Evolutionary conservation across 2,329 filamentous ascomycete species (phyloP).

Genomic region (Trichoderma sp.): DNA sequence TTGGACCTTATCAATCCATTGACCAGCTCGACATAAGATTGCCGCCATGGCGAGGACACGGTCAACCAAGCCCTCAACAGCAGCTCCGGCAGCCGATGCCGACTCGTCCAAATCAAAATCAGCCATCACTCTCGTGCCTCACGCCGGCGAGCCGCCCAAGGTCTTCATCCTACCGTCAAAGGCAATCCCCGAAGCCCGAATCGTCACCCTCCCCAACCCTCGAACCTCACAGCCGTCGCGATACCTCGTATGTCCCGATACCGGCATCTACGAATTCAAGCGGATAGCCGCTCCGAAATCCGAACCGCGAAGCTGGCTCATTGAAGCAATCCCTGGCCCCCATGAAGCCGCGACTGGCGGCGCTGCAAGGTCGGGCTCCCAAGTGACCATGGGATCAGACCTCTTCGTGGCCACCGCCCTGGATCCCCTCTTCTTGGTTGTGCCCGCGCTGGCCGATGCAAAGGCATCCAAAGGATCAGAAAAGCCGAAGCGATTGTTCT

Average conservation of each 20-base stretch:
- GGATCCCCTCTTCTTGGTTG: conserved; percentile 80
- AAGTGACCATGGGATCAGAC: conserved; percentile 66
- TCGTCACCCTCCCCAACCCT: conserved; percentile 63
- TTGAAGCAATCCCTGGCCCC: conserved; percentile 43
- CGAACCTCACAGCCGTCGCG: conserved; percentile 57
- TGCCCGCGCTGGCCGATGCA: conserved; percentile 66
- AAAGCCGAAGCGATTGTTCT: conserved; percentile 62
- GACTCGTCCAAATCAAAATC: conserved; percentile 32
- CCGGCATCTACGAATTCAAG: conserved; percentile 67
- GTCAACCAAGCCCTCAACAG: conserved; percentile 44
- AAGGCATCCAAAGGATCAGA: conserved; percentile 47
- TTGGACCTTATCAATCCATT: background rate
- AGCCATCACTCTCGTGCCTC: conserved; percentile 12
- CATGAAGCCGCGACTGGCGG: conserved; percentile 32
- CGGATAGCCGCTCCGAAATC: conserved; percentile 56
- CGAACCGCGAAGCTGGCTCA: conserved; percentile 64
- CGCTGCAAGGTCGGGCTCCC: conserved; percentile 31
- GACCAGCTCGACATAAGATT: background rate
- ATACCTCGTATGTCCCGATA: conserved; percentile 64
- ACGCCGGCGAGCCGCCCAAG: conserved; percentile 49
- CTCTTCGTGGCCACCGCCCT: conserved; percentile 83
- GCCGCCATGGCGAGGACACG: conserved; percentile 54
- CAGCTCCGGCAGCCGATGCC: conserved; percentile 34
- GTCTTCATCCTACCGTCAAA: conserved; percentile 64
- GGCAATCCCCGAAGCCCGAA: conserved; percentile 56